Evolutionary conservation across 495 filamentous ascomycete genomes (phyloP).

Genomic region (Umbilicaria muhlenbergii): DNA sequence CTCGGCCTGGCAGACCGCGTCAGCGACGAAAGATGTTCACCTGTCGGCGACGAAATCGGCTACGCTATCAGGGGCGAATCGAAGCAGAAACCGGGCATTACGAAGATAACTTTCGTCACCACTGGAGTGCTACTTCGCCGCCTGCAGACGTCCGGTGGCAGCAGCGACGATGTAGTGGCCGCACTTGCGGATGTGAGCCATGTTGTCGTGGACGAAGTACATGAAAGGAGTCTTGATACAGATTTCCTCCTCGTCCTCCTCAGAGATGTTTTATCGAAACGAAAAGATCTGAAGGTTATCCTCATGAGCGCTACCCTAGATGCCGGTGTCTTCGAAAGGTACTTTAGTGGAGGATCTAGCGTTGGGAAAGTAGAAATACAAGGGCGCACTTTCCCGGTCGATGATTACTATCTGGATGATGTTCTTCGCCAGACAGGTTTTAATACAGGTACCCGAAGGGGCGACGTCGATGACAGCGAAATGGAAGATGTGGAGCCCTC

Average conservation of each 20-base stretch:
- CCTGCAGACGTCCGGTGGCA: conserved; percentile 72
- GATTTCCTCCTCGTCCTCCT: conserved; percentile 85
- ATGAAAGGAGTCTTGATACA: conserved; percentile 88
- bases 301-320: conserved; percentile 98
- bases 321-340: conserved; percentile 67
- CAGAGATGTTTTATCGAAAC: conserved; percentile 60
- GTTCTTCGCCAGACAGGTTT: conserved; percentile 70
- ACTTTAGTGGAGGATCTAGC: conserved; percentile 53
- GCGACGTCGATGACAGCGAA: conserved; percentile 19
- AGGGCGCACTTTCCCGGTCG: conserved; percentile 77
- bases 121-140: conserved; percentile 88
- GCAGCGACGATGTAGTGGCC: conserved; percentile 57
- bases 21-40: conserved; percentile 71
- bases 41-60: conserved; percentile 77
- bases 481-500: conserved; percentile 23
- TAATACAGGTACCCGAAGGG: conserved; percentile 28
- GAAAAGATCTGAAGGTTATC: conserved; percentile 77
- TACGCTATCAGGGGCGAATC: conserved; percentile 92
- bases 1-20: conserved; percentile 89
- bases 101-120: conserved; percentile 90
- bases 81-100: conserved; percentile 45
- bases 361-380: conserved; percentile 74
- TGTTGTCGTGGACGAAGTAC: conserved; percentile 92
- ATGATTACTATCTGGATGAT: conserved; percentile 84
- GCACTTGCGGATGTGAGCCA: conserved; percentile 83